Percentiles rank a stretch among this genome's conserved stretches.
These are phyloP conservation scores for Colletotrichum magnum DNA, from an alignment of 2,329 filamentous ascomycete species.

Conservation along the genomic window DNA sequence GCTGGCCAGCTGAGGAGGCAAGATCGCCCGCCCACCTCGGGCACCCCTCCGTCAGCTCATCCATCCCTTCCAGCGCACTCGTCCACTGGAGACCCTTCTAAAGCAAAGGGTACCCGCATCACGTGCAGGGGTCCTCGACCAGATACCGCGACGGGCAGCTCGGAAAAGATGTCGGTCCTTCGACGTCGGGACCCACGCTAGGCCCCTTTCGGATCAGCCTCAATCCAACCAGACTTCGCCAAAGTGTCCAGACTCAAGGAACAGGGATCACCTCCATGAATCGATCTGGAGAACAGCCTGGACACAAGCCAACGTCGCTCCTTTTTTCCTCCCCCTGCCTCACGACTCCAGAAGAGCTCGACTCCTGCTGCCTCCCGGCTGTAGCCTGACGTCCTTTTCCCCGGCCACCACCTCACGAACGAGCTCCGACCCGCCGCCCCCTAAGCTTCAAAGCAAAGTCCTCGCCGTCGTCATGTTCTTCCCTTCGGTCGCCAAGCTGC, in stretches of 20 bases:
- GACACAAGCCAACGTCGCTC: slow-evolving; percentile 39
- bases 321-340: slow-evolving; percentile 28
- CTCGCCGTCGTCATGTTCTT: slow-evolving; percentile 56
- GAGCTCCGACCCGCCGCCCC: slow-evolving; percentile 25
- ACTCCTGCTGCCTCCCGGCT: slow-evolving; percentile 22
- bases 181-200: slow-evolving; percentile 19
- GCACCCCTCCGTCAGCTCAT: slow-evolving; percentile 6
- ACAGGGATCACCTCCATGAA: slow-evolving; percentile 39
- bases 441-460: slow-evolving; percentile 24
- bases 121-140: slow-evolving; percentile 28
- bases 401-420: slow-evolving; percentile 15
- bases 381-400: slow-evolving; percentile 15
- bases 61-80: slow-evolving; percentile 29
- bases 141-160: background rate
- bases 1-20: background rate
- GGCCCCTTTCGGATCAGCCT: slow-evolving; percentile 35
- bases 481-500: slow-evolving; percentile 59
- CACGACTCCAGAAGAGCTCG: slow-evolving; percentile 20
- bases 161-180: slow-evolving; percentile 40
- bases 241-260: slow-evolving; percentile 42
- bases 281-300: slow-evolving; percentile 41
- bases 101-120: slow-evolving; percentile 37
- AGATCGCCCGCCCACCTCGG: background rate
- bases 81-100: slow-evolving; percentile 31
- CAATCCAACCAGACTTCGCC: slow-evolving; percentile 40